phyloP scores from a whole-genome alignment of 768 basidiomycete genomes.

The Calocybe indica region DNA sequence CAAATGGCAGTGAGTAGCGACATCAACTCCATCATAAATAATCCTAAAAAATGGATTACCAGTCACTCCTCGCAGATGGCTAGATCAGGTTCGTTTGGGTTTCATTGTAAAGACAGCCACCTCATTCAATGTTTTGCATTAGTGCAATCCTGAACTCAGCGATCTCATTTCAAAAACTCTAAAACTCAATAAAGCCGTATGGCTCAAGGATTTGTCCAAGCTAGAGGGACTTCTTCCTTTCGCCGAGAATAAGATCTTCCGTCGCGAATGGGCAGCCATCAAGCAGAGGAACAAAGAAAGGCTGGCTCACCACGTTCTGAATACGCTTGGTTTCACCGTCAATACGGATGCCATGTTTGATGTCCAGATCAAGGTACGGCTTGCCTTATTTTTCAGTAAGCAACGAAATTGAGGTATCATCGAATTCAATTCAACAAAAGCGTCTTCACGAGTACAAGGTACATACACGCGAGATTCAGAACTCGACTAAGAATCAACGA shows the following conservation, averaged over 20 bases:
- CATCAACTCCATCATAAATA: not conserved
- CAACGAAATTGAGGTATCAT: not conserved
- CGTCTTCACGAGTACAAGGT: conserved; percentile 92
- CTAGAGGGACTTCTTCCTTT: conserved; percentile 73
- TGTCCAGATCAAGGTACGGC: conserved; percentile 76
- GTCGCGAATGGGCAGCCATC: conserved; percentile 74
- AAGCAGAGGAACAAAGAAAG: conserved; percentile 91
- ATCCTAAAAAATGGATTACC: not conserved
- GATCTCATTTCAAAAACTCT: conserved; percentile 81
- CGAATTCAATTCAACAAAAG: conserved; percentile 25
- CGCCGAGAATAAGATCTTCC: conserved; percentile 71
- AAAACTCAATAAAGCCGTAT: conserved; percentile 63
- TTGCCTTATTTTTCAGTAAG: not conserved
- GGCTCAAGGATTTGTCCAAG: conserved; percentile 80
- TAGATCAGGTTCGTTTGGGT: conserved; percentile 53
- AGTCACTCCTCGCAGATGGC: conserved; percentile 93
- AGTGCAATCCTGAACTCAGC: conserved; percentile 89
- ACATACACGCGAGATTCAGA: not conserved
- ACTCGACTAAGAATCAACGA: not conserved
- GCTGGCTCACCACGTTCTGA: conserved; percentile 70
- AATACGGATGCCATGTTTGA: conserved; percentile 82
- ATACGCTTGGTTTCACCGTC: conserved; percentile 62
- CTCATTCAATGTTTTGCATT: conserved; percentile 4
- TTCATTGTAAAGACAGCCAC: not conserved
- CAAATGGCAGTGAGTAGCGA: conserved; percentile 80